A percentile compares a stretch with the other conserved stretches of the same genome.
Evolutionary conservation across 495 filamentous ascomycete genomes (phyloP).

Genomic region (Podospora pseudopauciseta): DNA sequence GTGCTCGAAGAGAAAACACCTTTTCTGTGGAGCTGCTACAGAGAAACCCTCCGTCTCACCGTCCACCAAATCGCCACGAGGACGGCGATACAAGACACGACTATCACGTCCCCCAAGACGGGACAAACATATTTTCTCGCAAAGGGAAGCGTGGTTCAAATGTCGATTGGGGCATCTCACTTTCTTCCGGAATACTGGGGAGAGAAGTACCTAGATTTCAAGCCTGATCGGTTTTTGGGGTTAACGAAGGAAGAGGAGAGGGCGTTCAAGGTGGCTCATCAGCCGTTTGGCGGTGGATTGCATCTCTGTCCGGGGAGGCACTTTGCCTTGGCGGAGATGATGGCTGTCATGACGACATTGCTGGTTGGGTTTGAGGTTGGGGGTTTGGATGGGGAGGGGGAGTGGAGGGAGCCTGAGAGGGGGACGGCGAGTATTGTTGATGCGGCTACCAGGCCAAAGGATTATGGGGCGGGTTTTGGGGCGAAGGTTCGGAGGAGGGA

Average conservation of each 20-base stretch:
- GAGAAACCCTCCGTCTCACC: constrained; percentile 14
- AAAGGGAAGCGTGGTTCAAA: constrained; percentile 11
- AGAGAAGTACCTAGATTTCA: constrained; percentile 12
- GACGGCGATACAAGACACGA: constrained; percentile 17
- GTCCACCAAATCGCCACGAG: constrained; percentile 19
- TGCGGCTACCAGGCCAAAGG: constrained; percentile 20
- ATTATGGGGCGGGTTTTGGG: constrained; percentile 13
- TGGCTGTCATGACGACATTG: constrained; percentile 18
- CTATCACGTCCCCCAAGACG: not conserved
- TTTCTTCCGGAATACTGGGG: constrained; percentile 16
- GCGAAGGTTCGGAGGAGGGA: constrained; percentile 3
- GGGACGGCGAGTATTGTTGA: constrained; percentile 16
- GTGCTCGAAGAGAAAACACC: constrained; percentile 15
- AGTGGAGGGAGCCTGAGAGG: constrained; percentile 12
- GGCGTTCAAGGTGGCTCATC: constrained; percentile 11
- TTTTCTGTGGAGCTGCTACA: constrained; percentile 17
- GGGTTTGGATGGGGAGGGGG: not conserved
- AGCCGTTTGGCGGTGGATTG: constrained; percentile 20
- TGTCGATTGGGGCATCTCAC: constrained; percentile 13
- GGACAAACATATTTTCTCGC: constrained; percentile 19
- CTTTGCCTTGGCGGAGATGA: constrained; percentile 24
- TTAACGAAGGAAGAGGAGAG: constrained; percentile 1
- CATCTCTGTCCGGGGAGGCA: constrained; percentile 20
- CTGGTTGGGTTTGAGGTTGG: constrained; percentile 18
- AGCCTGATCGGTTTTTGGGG: constrained; percentile 17